Evolutionary conservation across 2,329 filamentous ascomycete species (phyloP).

Genomic region (Aureobasidium namibiae): DNA sequence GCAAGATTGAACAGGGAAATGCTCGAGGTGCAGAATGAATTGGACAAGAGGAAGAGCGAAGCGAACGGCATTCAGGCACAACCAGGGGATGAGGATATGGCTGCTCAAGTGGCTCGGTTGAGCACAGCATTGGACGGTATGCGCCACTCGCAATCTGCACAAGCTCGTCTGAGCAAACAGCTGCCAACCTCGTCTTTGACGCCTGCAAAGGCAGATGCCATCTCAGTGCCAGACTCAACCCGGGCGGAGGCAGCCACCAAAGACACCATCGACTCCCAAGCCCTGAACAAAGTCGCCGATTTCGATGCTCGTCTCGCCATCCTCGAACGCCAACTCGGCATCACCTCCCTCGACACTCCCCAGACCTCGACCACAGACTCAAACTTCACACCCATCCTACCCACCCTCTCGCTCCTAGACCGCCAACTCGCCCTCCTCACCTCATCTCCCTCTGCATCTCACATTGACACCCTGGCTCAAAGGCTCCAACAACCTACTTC

Average conservation of each 20-base stretch:
- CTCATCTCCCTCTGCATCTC: slow-evolving; percentile 61
- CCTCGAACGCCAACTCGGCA: slow-evolving; percentile 73
- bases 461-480: slow-evolving; percentile 60
- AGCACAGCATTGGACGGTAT: slow-evolving; percentile 13
- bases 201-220: neutral
- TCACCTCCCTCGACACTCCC: slow-evolving; percentile 56
- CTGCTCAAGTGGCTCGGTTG: slow-evolving; percentile 21
- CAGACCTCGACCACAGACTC: slow-evolving; percentile 44
- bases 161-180: slow-evolving; percentile 9
- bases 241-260: neutral
- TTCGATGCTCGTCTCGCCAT: slow-evolving; percentile 75
- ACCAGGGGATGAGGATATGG: slow-evolving; percentile 38
- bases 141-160: slow-evolving; percentile 14
- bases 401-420: slow-evolving; percentile 71
- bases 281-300: slow-evolving; percentile 71
- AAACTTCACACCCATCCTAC: slow-evolving; percentile 60
- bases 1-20: slow-evolving; percentile 76
- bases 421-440: slow-evolving; percentile 66
- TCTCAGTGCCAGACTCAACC: neutral
- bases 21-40: slow-evolving; percentile 53
- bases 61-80: slow-evolving; percentile 29
- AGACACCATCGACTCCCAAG: slow-evolving; percentile 38
- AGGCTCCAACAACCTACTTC: slow-evolving; percentile 48
- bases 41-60: slow-evolving; percentile 35
- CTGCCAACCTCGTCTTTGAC: neutral